phyloP scores from a whole-genome alignment of 176 grass and related monocot genomes.

The Areca catechu region DNA sequence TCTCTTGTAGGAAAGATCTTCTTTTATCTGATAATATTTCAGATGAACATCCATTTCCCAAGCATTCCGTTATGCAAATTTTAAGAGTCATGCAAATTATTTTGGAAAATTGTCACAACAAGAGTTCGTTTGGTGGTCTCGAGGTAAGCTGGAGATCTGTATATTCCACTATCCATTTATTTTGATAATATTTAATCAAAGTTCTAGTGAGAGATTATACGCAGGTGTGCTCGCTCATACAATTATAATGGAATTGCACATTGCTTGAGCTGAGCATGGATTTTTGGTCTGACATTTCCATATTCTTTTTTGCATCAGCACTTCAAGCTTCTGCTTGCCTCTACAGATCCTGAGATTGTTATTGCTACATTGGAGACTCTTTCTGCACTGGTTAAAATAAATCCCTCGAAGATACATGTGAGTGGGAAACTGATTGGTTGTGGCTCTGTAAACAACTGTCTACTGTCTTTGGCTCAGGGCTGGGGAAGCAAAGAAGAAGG shows the following conservation, averaged over 20 bases:
- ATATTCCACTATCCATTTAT: neutral
- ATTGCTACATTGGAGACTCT: slow-evolving; percentile 88
- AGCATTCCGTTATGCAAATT: slow-evolving; percentile 80
- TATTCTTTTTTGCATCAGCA: slow-evolving; percentile 42
- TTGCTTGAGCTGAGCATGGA: neutral
- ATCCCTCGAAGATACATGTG: slow-evolving; percentile 92
- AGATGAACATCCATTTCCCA: slow-evolving; percentile 69
- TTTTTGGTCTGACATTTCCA: too few relatives aligned
- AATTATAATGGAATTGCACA: neutral
- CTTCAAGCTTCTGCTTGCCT: slow-evolving; percentile 83
- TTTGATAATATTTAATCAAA: too few relatives aligned
- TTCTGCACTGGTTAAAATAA: slow-evolving; percentile 78
- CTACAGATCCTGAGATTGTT: slow-evolving; percentile 85
- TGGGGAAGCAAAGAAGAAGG: slow-evolving; percentile 99
- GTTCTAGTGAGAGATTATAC: too few relatives aligned
- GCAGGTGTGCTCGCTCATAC: too few relatives aligned
- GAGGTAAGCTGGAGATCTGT: slow-evolving; percentile 47
- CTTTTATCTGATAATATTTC: slow-evolving; percentile 70
- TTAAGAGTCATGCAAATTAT: slow-evolving; percentile 94
- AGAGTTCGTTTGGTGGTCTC: slow-evolving; percentile 62
- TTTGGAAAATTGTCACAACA: slow-evolving; percentile 97
- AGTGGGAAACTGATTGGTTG: slow-evolving; percentile 79
- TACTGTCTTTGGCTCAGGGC: slow-evolving; percentile 88
- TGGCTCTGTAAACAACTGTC: slow-evolving; percentile 69
- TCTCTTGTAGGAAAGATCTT: slow-evolving; percentile 88